Percentiles rank a stretch among this genome's conserved stretches.
Evolutionary conservation across 73 alveolate species (phyloP).

Genomic region (Paramecium caudatum): DNA sequence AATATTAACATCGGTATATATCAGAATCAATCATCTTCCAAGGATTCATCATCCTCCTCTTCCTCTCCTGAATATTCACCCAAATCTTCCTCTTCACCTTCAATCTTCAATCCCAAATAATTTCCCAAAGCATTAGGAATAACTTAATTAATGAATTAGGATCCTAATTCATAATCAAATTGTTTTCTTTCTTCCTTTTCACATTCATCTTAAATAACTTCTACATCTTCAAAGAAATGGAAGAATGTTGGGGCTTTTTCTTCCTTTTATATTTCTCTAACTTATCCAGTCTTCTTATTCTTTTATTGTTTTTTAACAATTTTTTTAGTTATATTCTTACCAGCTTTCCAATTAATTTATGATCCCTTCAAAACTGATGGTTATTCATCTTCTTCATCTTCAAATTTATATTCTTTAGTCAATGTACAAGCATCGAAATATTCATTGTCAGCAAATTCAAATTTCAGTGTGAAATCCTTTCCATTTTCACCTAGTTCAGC

Average conservation of each 20-base stretch:
- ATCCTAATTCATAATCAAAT: conserved; percentile 51
- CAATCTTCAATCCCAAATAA: conserved; percentile 33
- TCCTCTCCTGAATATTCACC: neutral
- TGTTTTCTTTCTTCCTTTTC: neutral
- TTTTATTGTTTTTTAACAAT: conserved; percentile 54
- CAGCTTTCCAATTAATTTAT: conserved; percentile 56
- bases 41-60: conserved; percentile 32
- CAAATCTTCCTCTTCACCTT: neutral
- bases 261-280: conserved; percentile 41
- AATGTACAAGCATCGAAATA: conserved; percentile 33
- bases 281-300: conserved; percentile 54
- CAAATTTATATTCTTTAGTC: conserved; percentile 16
- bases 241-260: conserved; percentile 59
- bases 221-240: conserved; percentile 55
- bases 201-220: neutral
- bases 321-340: conserved; percentile 18
- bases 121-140: neutral
- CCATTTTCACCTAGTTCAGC: conserved; percentile 63
- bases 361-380: neutral
- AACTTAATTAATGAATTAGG: neutral
- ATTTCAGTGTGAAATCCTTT: neutral
- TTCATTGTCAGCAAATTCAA: conserved; percentile 36
- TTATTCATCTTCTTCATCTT: neutral
- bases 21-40: conserved; percentile 24
- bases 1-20: too few relatives aligned